Evolutionary conservation across 106 monocot species (phyloP).

Genomic region (Acanthochlamys bracteata): DNA sequence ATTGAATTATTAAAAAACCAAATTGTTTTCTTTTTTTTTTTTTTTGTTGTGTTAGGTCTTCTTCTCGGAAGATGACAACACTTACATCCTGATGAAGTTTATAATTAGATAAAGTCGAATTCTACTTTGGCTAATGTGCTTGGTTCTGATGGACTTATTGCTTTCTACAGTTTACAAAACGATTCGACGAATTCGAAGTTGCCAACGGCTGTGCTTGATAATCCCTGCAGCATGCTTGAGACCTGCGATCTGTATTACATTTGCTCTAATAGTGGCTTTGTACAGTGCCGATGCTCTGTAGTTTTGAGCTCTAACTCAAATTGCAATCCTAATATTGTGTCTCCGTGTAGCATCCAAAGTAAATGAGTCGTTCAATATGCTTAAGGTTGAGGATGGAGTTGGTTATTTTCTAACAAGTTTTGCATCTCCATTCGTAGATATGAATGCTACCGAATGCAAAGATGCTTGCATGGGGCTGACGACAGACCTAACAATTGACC

Average conservation of each 20-base stretch:
- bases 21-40: too few relatives aligned
- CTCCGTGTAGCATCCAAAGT: conserved; percentile 22
- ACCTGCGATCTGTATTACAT: conserved; percentile 42
- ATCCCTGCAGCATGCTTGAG: conserved; percentile 34
- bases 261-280: conserved; percentile 18
- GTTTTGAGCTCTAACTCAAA: conserved; percentile 16
- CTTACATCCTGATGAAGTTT: conserved; percentile 32
- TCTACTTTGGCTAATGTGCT: conserved; percentile 28
- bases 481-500: too few relatives aligned
- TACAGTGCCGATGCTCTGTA: conserved; percentile 41
- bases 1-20: too few relatives aligned
- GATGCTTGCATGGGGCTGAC: conserved; percentile 24
- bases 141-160: conserved; percentile 29
- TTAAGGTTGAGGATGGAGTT: conserved; percentile 42
- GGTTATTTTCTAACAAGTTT: conserved; percentile 54
- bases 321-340: conserved; percentile 28
- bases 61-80: conserved; percentile 43
- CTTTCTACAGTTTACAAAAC: conserved; percentile 26
- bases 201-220: conserved; percentile 19
- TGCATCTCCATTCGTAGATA: conserved; percentile 12
- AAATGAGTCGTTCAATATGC: conserved; percentile 13
- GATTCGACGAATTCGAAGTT: neutral
- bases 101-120: conserved; percentile 5
- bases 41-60: too few relatives aligned
- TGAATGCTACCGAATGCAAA: conserved; percentile 34